Evolutionary conservation across 2,329 filamentous ascomycete species (phyloP).

Genomic region (Lachnellula hyalina): DNA sequence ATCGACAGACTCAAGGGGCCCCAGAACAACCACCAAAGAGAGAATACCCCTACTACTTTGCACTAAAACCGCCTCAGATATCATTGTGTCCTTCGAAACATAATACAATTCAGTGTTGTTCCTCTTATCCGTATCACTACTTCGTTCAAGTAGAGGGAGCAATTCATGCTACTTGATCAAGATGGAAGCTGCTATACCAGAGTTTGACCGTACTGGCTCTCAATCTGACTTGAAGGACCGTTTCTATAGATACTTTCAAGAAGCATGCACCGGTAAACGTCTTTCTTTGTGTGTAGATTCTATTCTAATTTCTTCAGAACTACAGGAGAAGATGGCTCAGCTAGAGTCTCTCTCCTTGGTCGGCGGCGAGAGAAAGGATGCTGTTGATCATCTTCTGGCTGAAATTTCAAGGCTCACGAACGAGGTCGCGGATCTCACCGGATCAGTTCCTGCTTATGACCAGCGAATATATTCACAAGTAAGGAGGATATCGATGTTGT

Average conservation of each 20-base stretch:
- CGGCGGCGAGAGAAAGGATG: slow-evolving; percentile 72
- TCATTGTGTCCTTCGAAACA: neutral
- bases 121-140: too few species aligned
- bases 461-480: slow-evolving; percentile 81
- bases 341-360: slow-evolving; percentile 58
- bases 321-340: slow-evolving; percentile 70
- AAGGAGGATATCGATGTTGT: slow-evolving; percentile 13
- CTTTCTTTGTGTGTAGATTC: neutral
- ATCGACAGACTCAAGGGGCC: too few species aligned
- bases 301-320: slow-evolving; percentile 42
- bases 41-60: neutral
- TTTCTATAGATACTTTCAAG: slow-evolving; percentile 68
- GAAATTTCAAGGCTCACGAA: slow-evolving; percentile 76
- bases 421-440: slow-evolving; percentile 77
- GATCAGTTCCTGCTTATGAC: slow-evolving; percentile 82
- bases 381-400: slow-evolving; percentile 73
- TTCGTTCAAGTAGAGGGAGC: neutral
- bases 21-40: too few species aligned
- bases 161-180: neutral
- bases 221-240: slow-evolving; percentile 58
- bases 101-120: neutral
- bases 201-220: slow-evolving; percentile 16
- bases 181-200: slow-evolving; percentile 14
- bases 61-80: neutral
- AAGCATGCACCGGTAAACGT: slow-evolving; percentile 6